These are phyloP conservation scores for Mytilinidion resinicola DNA, from an alignment of 495 filamentous ascomycete species.

Conservation along the genomic window DNA sequence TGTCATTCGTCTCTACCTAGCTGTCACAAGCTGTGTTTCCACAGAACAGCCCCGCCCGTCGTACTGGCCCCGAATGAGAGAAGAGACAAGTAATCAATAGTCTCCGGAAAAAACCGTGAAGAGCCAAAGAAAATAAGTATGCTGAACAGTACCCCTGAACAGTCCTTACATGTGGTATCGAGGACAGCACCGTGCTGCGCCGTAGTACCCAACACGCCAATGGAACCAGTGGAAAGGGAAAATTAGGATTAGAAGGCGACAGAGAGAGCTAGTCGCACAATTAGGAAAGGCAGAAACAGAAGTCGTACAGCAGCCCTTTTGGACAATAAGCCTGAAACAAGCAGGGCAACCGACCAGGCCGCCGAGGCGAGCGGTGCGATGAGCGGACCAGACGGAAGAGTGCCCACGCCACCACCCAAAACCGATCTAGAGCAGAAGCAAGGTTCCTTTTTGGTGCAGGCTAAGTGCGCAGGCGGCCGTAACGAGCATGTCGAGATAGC, in stretches of 20 bases:
- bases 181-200: too few relatives aligned
- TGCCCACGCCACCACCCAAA: constrained; percentile 4
- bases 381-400: constrained; percentile 1
- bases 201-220: too few relatives aligned
- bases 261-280: not conserved
- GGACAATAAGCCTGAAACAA: not conserved
- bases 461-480: not conserved
- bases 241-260: constrained; percentile 2
- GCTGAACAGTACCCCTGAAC: too few relatives aligned
- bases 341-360: not conserved
- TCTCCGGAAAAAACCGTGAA: too few relatives aligned
- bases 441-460: not conserved
- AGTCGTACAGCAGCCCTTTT: not conserved
- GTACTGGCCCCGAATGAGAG: too few relatives aligned
- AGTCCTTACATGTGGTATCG: too few relatives aligned
- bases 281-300: not conserved
- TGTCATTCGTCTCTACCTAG: too few relatives aligned
- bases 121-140: too few relatives aligned
- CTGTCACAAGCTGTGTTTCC: too few relatives aligned
- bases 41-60: too few relatives aligned
- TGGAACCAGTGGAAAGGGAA: not conserved
- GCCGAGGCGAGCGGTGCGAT: not conserved
- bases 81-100: too few relatives aligned
- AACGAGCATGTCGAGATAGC: not conserved
- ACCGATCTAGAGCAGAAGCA: constrained; percentile 1